Percentiles rank a stretch among this genome's conserved stretches.
These are phyloP conservation scores for Camelina sativa DNA, from an alignment of 345 rosid genomes.

Conservation along the genomic window DNA sequence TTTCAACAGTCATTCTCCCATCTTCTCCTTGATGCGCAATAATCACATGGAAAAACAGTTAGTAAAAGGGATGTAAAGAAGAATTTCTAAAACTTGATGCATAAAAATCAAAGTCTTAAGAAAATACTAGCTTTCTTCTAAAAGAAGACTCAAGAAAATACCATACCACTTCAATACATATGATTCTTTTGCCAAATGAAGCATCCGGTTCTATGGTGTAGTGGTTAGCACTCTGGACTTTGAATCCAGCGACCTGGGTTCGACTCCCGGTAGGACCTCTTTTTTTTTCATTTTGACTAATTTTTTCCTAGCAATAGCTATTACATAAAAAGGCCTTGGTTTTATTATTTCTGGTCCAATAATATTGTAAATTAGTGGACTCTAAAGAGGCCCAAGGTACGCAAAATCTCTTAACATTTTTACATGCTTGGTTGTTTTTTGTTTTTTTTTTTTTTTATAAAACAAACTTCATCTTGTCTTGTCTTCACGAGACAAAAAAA, in stretches of 20 bases:
- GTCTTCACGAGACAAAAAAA: no score
- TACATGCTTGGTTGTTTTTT: no score
- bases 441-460: no score
- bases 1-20: neutral
- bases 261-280: slow-evolving; percentile 94
- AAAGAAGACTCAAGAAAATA: no score
- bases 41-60: slow-evolving; percentile 24
- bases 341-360: neutral
- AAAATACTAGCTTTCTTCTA: no score
- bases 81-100: neutral
- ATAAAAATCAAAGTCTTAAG: neutral
- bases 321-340: neutral
- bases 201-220: slow-evolving; percentile 85
- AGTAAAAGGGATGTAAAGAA: neutral
- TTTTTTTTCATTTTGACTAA: neutral
- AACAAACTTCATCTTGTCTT: no score
- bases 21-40: slow-evolving; percentile 9
- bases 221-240: slow-evolving; percentile 99
- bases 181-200: fast-evolving
- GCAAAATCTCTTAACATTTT: neutral
- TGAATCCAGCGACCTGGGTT: slow-evolving; percentile 99
- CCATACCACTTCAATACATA: neutral
- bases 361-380: neutral
- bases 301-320: no score
- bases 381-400: slow-evolving; percentile 6